These are phyloP conservation scores for Karstenula rhodostoma DNA, from an alignment of 2,329 filamentous ascomycete genomes.

Conservation along the genomic window DNA sequence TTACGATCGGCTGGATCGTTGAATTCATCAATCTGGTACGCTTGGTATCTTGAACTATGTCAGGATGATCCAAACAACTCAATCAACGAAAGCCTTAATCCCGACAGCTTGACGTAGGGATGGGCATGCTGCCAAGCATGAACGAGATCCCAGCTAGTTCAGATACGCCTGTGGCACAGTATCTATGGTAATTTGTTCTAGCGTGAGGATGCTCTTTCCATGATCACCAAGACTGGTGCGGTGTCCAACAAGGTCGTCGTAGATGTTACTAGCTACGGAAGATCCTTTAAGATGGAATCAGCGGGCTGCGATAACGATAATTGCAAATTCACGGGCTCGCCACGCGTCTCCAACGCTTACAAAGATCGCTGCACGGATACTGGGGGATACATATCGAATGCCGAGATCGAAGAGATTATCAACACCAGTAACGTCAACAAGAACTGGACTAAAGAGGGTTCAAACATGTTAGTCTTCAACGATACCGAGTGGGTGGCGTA, in stretches of 20 bases:
- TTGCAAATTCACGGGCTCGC: conserved; percentile 45
- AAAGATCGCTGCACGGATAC: conserved; percentile 50
- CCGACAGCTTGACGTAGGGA: too few species aligned
- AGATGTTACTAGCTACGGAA: conserved; percentile 42
- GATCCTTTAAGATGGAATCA: conserved; percentile 31
- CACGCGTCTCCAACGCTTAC: conserved; percentile 35
- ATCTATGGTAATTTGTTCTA: too few species aligned
- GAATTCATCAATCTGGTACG: not conserved
- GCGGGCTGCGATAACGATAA: conserved; percentile 36
- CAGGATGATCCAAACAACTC: too few species aligned
- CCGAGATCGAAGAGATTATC: conserved; percentile 50
- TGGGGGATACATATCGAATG: conserved; percentile 50
- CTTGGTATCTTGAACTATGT: not conserved
- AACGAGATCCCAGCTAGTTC: too few species aligned
- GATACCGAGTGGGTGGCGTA: too few species aligned
- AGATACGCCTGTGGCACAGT: too few species aligned
- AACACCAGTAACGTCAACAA: too few species aligned
- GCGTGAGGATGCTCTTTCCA: conserved; percentile 43
- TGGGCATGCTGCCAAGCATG: too few species aligned
- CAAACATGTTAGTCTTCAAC: too few species aligned
- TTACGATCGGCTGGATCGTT: not conserved
- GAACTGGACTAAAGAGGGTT: too few species aligned
- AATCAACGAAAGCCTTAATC: too few species aligned
- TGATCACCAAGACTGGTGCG: conserved; percentile 46
- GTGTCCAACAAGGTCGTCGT: conserved; percentile 40